Evolutionary conservation across 768 basidiomycete genomes (phyloP), one percentile per base, ranked within the genome.

Genomic region (Boletus edulis): DNA sequence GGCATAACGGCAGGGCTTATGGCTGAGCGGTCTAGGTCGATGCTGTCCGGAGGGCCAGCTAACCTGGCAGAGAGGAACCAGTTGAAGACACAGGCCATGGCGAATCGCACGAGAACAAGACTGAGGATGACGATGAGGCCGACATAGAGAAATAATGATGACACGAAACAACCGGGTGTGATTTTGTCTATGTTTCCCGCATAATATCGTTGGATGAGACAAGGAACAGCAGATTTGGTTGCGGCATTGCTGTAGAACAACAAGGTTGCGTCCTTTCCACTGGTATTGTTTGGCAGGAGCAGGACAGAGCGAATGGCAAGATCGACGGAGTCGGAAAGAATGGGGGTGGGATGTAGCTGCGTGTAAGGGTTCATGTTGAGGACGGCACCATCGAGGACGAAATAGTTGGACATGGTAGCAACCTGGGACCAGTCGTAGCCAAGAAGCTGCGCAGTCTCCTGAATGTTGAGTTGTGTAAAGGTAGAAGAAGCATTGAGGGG

Each of bases 141-240:
- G 27, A 86, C 75, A 69, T 97, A 99, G 49, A 98, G 86, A 69
- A 98, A 84, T 27, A 98, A 77, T 44, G 84, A 81, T 32, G 94
- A 88, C 38, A 94, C 84, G 72, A 98, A 95, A 73, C 97, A 99
- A 9, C 96, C 96, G 7, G 97, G 93, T 0, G 94, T 87, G 67
- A 97, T 78, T 74, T 98, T 97, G 77, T 98, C 97, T 59, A 99
- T 98, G 68, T 90, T 89, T 20, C 97, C 97, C 0, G 94, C 95
- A 48, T 83, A 83, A 71, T 97, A 99, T 13, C 97, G 85, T 63
- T 91, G 75, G 49, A 80, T 78, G 49, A 99, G 78, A 71, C 97
- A 99, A 11, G 84, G 80, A 4, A 97, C 78, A 22, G 90, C 85
- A 11, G 78, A 75, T 57, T 81, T 76, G 53, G 92, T 81, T 50